Evolutionary conservation across 257 asterid genomes (phyloP).

Genomic region (Ocimum tenuiflorum): DNA sequence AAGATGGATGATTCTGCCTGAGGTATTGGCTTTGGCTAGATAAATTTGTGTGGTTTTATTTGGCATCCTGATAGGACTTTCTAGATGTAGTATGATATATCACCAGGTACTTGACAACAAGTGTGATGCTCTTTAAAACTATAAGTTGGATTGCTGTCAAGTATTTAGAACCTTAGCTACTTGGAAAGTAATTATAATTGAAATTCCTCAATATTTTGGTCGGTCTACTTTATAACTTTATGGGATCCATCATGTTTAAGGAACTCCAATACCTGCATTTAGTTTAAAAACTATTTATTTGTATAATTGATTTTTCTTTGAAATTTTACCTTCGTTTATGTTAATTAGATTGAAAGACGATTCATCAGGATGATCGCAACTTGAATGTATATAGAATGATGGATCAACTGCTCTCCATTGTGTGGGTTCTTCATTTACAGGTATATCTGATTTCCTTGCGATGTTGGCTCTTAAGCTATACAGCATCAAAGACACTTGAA

Average conservation of each 20-base stretch:
- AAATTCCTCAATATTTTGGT: neutral
- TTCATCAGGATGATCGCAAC: too few relatives aligned
- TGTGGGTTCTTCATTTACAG: conserved; percentile 67
- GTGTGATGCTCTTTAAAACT: neutral
- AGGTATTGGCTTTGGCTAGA: neutral
- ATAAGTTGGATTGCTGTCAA: neutral
- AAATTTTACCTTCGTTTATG: too few relatives aligned
- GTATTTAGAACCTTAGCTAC: neutral
- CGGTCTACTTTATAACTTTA: neutral
- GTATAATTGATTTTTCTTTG: neutral
- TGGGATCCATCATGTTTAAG: neutral
- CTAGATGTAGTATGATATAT: neutral
- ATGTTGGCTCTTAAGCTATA: neutral
- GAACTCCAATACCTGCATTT: neutral
- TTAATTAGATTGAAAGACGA: too few relatives aligned
- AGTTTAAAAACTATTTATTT: too few relatives aligned
- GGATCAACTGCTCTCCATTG: conserved; percentile 66
- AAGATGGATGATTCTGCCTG: neutral
- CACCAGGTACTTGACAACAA: neutral
- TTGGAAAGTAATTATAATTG: neutral
- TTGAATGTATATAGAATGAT: conserved; percentile 65
- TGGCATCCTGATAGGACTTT: neutral
- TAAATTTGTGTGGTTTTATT: neutral
- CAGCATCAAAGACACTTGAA: neutral
- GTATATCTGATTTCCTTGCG: conserved; percentile 1